Evolutionary conservation across 1,139 yeast genomes (phyloP).

Genomic region (Saccharomyces hybrid): DNA sequence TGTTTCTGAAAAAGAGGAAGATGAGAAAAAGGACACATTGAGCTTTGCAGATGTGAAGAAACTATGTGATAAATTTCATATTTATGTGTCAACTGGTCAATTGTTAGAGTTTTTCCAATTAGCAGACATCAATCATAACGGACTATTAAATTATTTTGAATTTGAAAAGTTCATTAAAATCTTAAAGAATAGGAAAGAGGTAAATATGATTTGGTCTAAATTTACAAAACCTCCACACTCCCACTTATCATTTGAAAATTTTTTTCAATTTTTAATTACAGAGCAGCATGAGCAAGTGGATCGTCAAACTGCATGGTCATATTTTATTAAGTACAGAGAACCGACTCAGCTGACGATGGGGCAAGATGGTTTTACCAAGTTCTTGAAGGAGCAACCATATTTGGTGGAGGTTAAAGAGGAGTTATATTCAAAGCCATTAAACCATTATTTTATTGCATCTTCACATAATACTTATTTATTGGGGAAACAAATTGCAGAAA

Average conservation of each 20-base stretch:
- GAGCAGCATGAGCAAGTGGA: constrained; percentile 45
- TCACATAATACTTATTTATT: constrained; percentile 89
- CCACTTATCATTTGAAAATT: constrained; percentile 33
- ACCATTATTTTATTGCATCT: constrained; percentile 81
- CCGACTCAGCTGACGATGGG: constrained; percentile 6
- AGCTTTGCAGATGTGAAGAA: constrained; percentile 60
- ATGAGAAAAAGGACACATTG: constrained; percentile 38
- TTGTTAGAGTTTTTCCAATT: constrained; percentile 39
- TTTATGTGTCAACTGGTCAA: constrained; percentile 45
- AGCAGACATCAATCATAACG: constrained; percentile 41
- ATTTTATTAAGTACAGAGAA: constrained; percentile 42
- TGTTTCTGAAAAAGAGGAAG: constrained; percentile 35
- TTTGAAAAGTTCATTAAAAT: constrained; percentile 63
- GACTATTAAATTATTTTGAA: constrained; percentile 53
- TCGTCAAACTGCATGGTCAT: constrained; percentile 28
- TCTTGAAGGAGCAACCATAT: constrained; percentile 41
- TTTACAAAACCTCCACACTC: constrained; percentile 10
- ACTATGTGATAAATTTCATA: constrained; percentile 59
- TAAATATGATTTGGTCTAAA: constrained; percentile 36
- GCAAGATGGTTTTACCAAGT: constrained; percentile 13
- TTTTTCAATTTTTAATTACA: constrained; percentile 40
- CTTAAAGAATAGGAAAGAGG: constrained; percentile 44
- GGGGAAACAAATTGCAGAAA: constrained; percentile 90
- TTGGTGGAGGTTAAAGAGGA: constrained; percentile 24
- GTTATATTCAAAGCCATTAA: constrained; percentile 62